Evolutionary conservation across 2,329 filamentous ascomycete species (phyloP), one percentile per base, ranked within the genome.

Genomic region (Ceratocystis eucalypticola): DNA sequence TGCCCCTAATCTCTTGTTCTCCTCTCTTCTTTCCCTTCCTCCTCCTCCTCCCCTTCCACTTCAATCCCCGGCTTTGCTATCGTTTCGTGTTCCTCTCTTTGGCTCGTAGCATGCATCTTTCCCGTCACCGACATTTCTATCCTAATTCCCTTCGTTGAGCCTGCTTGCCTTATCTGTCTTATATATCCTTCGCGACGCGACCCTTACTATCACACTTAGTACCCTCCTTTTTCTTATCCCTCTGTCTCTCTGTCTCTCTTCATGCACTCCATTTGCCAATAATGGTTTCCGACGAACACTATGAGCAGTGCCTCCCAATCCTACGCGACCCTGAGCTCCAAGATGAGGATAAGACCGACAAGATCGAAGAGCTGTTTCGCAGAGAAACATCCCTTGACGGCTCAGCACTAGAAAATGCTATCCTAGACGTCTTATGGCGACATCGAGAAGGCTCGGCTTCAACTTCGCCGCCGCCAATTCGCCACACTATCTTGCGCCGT

Each of bases 331-430:
- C 85, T 67, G 80, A 82, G 66, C 81, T 96, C 69, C 90, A 96
- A 72, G 94, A 97, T 70, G 94, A 99, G 77, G 93, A 96, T 73
- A 96, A 94, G 80, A 93, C 89, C 62, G 93, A 97, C 76, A 89
- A 84, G 77, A 81, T 96, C 65, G 92, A 96, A 77, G 88, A 91
- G 70, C 81, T 96, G 65, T 80, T 97, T 72, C 87, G 86, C 76
- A 87, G 86, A 71, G 86, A 92, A 77, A 91, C 91, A 6, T 82
- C 80, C 37, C 79, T 97, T 70, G 83, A 82, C 20, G 93, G 91
- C 68, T 79, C 86, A 70, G 83, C 87, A 25, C 82, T 97, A 65
- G 94, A 97, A 74, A 94, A 96, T 79, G 88, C 88, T 48, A 87
- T 96, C 66, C 80, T 99, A 68, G 91, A 96, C 74, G 88, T 91